These are phyloP conservation scores for Candida broadrunensis DNA, from an alignment of 805 yeast species.

Conservation along the genomic window DNA sequence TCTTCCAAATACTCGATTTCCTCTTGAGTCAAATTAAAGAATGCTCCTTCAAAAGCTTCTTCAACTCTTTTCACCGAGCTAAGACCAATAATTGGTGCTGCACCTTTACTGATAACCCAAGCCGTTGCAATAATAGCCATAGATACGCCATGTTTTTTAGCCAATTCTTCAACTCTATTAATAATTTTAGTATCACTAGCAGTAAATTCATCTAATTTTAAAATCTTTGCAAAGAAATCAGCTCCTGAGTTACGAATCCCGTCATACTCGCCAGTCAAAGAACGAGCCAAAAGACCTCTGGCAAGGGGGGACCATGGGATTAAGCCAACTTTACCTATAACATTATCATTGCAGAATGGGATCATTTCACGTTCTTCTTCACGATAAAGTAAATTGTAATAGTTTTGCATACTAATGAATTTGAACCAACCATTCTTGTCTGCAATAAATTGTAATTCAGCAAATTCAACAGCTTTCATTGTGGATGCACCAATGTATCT, in stretches of 20 bases:
- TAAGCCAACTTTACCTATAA: slow-evolving; percentile 47
- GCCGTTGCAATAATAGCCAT: slow-evolving; percentile 36
- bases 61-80: slow-evolving; percentile 16
- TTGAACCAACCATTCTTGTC: slow-evolving; percentile 56
- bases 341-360: slow-evolving; percentile 44
- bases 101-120: slow-evolving; percentile 19
- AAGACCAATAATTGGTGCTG: slow-evolving; percentile 17
- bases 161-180: slow-evolving; percentile 50
- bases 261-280: slow-evolving; percentile 17
- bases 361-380: slow-evolving; percentile 66
- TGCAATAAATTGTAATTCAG: slow-evolving; percentile 52
- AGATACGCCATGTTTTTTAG: slow-evolving; percentile 42
- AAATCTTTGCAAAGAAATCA: slow-evolving; percentile 7
- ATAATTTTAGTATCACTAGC: slow-evolving; percentile 14
- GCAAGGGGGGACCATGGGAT: slow-evolving; percentile 64
- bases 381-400: slow-evolving; percentile 54
- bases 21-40: slow-evolving; percentile 22
- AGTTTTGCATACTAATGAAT: slow-evolving; percentile 59
- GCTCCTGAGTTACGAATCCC: slow-evolving; percentile 6
- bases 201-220: slow-evolving; percentile 10
- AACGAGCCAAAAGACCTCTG: slow-evolving; percentile 53
- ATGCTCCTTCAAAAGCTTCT: slow-evolving; percentile 10
- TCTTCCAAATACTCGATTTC: slow-evolving; percentile 37
- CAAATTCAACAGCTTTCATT: slow-evolving; percentile 56
- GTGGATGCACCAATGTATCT: slow-evolving; percentile 65